Evolutionary conservation across 495 filamentous ascomycete genomes (phyloP), one percentile per base, ranked within the genome.

Genomic region (Tuber umbilicatum): DNA sequence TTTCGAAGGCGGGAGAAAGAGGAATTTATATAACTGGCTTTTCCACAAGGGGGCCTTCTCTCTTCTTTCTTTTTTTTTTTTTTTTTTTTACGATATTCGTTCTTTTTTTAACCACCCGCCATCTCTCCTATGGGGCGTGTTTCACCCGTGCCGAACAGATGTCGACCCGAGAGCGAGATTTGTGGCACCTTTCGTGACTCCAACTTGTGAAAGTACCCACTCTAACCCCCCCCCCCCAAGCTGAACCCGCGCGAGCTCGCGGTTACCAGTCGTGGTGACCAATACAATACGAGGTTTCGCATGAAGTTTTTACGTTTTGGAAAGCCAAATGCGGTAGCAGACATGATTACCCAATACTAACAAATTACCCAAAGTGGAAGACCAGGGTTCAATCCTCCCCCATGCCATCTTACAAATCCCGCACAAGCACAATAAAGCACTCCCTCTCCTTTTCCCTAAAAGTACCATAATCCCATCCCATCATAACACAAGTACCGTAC

Each of bases 21-120:
- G 55, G 47, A 45, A 64, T 42, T 74, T 79, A 64, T 64, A 64
- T 17, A 43, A 43, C 55, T 0, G n/a, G 19, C n/a, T 60, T 60
- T 60, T 60, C n/a, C 50, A 12, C 50, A 60, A 10, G n/a, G 23
- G n/a, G n/a, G 39, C 10, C 12, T 60, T 64, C 14, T 64, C 3
- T 35, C 19, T 3, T 10, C 27, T 35, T 64, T 27, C 31, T 12
- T 27, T 12, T 12, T 7, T 3, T 14, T 10, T 14, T 10, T 23
- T 27, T 12, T 55, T n/a, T 27, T 4, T 17, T 2, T n/a, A n/a
- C n/a, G n/a, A n/a, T n/a, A n/a, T n/a, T n/a, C n/a, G n/a, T n/a
- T 35, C 1, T 64, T 35, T 35, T 17, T 27, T 27, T 55, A 2
- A 2, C 10, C 23, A 10, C 23, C 9, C 5, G 4, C 27, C n/a